phyloP scores from a whole-genome alignment of 352 stramenopile species.

The Phytophthora idaei region DNA sequence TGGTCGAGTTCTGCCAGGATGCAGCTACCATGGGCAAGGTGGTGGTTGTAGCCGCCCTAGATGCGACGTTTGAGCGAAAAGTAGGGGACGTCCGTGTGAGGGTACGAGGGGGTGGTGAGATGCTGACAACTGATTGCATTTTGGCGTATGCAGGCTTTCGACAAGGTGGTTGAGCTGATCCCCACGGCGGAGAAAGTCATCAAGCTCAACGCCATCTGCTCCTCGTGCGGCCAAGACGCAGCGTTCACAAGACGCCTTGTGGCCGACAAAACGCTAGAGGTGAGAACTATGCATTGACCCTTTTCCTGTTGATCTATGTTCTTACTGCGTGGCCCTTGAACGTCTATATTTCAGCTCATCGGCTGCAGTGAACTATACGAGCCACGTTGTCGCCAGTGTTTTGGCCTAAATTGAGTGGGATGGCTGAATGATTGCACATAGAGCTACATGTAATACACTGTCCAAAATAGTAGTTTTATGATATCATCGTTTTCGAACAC shows the following conservation, averaged over 20 bases:
- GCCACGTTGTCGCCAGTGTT: conserved; percentile 81
- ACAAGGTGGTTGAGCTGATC: conserved; percentile 73
- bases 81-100: conserved; percentile 20
- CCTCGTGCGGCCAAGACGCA: conserved; percentile 78
- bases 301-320: not conserved
- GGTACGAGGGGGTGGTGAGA: not conserved
- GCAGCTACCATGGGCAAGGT: conserved; percentile 75
- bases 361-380: conserved; percentile 81
- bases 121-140: conserved; percentile 1
- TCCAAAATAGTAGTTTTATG: too few relatives aligned
- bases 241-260: conserved; percentile 81
- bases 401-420: conserved; percentile 36
- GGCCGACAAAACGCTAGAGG: conserved; percentile 71
- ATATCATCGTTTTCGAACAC: too few relatives aligned
- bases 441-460: not conserved
- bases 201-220: conserved; percentile 88
- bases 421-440: not conserved
- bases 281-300: conserved; percentile 16
- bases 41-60: conserved; percentile 77
- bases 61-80: conserved; percentile 81
- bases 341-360: conserved; percentile 54
- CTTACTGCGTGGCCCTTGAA: not conserved
- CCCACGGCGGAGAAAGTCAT: conserved; percentile 77
- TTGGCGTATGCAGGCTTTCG: conserved; percentile 58
- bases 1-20: conserved; percentile 80